Evolutionary conservation across 306 rosid species (phyloP).

Genomic region (Arachis hypogaea): DNA sequence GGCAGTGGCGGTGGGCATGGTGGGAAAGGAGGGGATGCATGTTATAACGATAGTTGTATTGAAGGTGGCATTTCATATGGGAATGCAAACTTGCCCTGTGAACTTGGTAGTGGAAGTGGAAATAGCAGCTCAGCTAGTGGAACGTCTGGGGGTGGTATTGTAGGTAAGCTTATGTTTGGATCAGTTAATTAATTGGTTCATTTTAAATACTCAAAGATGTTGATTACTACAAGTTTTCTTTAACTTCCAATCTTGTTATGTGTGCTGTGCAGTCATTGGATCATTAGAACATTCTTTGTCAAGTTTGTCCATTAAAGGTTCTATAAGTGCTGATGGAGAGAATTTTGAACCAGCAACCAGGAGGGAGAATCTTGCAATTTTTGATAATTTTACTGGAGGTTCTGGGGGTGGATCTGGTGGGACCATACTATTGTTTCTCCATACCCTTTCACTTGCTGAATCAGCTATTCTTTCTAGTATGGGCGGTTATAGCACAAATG

Average conservation of each 20-base stretch:
- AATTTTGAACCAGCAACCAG: slow-evolving; percentile 50
- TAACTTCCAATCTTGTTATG: slow-evolving; percentile 23
- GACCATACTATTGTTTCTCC: slow-evolving; percentile 80
- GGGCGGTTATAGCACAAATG: slow-evolving; percentile 78
- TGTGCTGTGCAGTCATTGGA: slow-evolving; percentile 74
- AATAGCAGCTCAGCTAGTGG: slow-evolving; percentile 54
- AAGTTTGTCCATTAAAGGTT: slow-evolving; percentile 79
- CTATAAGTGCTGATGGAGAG: slow-evolving; percentile 78
- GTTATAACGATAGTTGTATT: slow-evolving; percentile 52
- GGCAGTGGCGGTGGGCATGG: slow-evolving; percentile 99
- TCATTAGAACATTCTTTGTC: slow-evolving; percentile 88
- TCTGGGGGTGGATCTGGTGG: slow-evolving; percentile 99
- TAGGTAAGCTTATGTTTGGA: slow-evolving; percentile 62
- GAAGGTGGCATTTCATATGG: slow-evolving; percentile 91
- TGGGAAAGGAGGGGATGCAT: slow-evolving; percentile 87
- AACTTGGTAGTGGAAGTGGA: slow-evolving; percentile 99
- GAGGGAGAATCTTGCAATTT: slow-evolving; percentile 34
- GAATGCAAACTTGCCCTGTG: slow-evolving; percentile 78
- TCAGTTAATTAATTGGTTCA: slow-evolving; percentile 17
- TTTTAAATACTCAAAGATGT: slow-evolving; percentile 14
- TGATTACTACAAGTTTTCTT: slow-evolving; percentile 19
- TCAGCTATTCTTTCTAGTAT: slow-evolving; percentile 82
- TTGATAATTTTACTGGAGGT: slow-evolving; percentile 56
- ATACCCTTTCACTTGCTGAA: slow-evolving; percentile 58
- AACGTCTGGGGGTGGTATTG: slow-evolving; percentile 94